These are phyloP conservation scores for Scheffersomyces stambukii DNA, from an alignment of 1,139 yeast species.

Conservation along the genomic window DNA sequence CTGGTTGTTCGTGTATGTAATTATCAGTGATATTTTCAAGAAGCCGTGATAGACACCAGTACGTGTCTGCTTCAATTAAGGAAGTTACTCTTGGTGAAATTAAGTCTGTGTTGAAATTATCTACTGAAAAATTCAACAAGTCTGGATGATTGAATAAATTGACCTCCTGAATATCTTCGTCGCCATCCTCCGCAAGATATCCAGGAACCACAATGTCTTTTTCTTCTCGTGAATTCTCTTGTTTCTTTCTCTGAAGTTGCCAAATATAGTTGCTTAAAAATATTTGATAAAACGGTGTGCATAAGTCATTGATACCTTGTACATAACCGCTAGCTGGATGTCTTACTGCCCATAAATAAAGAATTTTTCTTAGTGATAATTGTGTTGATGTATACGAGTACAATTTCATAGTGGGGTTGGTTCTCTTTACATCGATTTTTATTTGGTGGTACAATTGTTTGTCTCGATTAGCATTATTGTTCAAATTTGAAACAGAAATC, in stretches of 20 bases:
- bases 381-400: slow-evolving; percentile 73
- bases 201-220: slow-evolving; percentile 35
- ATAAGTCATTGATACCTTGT: slow-evolving; percentile 96
- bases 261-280: slow-evolving; percentile 69
- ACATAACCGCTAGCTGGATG: slow-evolving; percentile 99
- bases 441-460: slow-evolving; percentile 93
- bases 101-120: slow-evolving; percentile 57
- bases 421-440: slow-evolving; percentile 90
- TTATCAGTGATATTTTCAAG: slow-evolving; percentile 94
- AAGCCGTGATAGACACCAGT: slow-evolving; percentile 90
- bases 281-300: slow-evolving; percentile 90
- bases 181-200: slow-evolving; percentile 18
- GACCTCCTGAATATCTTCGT: slow-evolving; percentile 24
- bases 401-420: slow-evolving; percentile 78
- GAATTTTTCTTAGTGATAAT: slow-evolving; percentile 68
- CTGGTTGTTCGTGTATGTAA: slow-evolving; percentile 97
- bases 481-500: slow-evolving; percentile 16
- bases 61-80: slow-evolving; percentile 84
- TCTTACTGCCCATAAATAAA: slow-evolving; percentile 93
- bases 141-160: slow-evolving; percentile 25
- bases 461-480: slow-evolving; percentile 48
- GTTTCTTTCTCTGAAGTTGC: slow-evolving; percentile 33
- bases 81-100: slow-evolving; percentile 47
- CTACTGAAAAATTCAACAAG: slow-evolving; percentile 21
- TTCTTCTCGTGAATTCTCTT: slow-evolving; percentile 23